Base-by-base conservation (phyloP, 2,329 filamentous ascomycete species). In the Cladosporium phlei region DNA sequence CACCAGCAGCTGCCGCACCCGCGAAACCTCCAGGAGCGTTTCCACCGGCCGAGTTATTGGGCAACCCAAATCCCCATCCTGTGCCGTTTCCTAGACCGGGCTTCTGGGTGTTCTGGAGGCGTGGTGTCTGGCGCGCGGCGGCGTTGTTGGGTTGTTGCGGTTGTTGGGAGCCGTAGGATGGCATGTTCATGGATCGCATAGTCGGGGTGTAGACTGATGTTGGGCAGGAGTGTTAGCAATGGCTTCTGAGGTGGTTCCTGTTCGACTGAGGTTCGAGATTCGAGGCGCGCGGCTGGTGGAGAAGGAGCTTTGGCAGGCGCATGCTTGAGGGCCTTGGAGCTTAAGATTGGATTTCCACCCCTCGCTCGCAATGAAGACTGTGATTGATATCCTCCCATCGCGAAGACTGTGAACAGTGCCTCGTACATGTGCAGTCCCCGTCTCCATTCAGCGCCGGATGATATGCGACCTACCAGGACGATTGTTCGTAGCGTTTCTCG, bases 51-150 rank as follows among this genome's bases (percentile, higher is more conserved):
- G 32, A 37, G 25, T 37, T 37, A 11, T 37, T 37, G 33, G 76
- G 74, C 46, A 74, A 64, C 38, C 74, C 75, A 59, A 79, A 79
- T 38, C 74, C 76, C 77, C 77, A 80, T 60, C 75, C 75, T 51
- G 75, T 70, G 57, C 72, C 73, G 56, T 69, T 73, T 43, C 76
- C 77, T 73, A 62, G 39, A 2, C 53, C 56, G 3, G 53, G 54
- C 58, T 64, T 64, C 30, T 56, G 53, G 19, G 59, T 58, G 45
- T 62, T 64, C 45, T 61, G 60, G 38, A 64, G 47, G 33, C 59
- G 50, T 38, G 58, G 53, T 20, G 54, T 52, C 27, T 54, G 57
- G 14, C 60, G 58, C 38, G 57, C 38, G 32, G 32, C 33, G 42
- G 30, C 42, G 42, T 25, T 34, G 28, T 16, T 21, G 16, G 32